Base-by-base conservation (phyloP, 163 green algal genomes). In the Coccomyxa subellipsoidea region DNA sequence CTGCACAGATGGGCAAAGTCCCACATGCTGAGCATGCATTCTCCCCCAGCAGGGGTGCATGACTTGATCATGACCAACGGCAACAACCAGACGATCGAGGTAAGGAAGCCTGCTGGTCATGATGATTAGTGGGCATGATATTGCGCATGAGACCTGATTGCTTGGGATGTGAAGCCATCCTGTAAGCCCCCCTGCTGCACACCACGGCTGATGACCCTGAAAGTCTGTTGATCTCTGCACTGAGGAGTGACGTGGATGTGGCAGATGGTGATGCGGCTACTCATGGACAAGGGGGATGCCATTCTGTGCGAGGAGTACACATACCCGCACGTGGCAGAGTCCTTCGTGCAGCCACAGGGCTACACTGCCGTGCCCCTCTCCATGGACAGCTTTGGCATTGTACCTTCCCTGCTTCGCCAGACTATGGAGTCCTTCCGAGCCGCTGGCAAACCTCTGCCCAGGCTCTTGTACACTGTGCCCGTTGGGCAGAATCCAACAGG, bases 401-500 rank as follows among this genome's bases (percentile, higher is more conserved):
- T 89, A 8, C 89, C 90, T 1, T 78, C 81, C 21, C 34, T 38
- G 2, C 5, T 80, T 5, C 32, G 53, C 34, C 38, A 75, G 38
- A 80, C 39, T 4, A 69, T 88, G 38, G 36, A 81, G 37, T 47
- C 25, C 8, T 8, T 37, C 5, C 69, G 40, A 7, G 80, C 36
- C 1, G 31, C 37, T n/a, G 83, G 84, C 9, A 40, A 37, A 4
- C 39, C 34, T 2, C n/a, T 77, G 18, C 90, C 90, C 21, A 87
- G 88, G 66, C 27, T 96, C 73, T 78, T 96, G 69, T 97, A 96
- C 88, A 91, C 82, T 27, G 88, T 96, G 7, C 93, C 92, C 40
- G 85, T 82, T 0, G 93, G 86, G n/a, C 94, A 96, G 75, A 97
- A 97, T 85, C 94, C 94, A 6, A 96, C 93, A 36, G 92, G 94